Conservation (phyloP, 306 rosid genomes). For the Acmispon strigosus region DNA sequence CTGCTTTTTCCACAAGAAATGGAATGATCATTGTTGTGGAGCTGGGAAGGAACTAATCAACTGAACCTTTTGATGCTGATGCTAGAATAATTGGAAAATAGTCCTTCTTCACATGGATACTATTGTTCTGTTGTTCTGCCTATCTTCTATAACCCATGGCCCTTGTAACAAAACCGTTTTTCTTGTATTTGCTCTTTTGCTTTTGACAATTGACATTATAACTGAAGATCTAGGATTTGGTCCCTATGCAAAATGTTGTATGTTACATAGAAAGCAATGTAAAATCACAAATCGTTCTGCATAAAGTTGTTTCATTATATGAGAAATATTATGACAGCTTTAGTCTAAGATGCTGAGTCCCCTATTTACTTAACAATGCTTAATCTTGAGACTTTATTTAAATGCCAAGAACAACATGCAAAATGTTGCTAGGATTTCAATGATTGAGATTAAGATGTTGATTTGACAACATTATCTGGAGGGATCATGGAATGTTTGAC, state of each 20-base stretch:
- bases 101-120: constrained; percentile 18
- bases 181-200: constrained; percentile 14
- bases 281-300: not conserved
- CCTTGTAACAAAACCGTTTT: constrained; percentile 21
- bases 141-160: not conserved
- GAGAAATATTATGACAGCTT: not conserved
- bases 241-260: not conserved
- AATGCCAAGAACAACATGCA: too few species aligned
- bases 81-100: constrained; percentile 30
- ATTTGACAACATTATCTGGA: constrained; percentile 4
- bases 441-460: constrained; percentile 7
- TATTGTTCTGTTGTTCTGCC: not conserved
- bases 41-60: constrained; percentile 19
- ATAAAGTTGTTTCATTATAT: not conserved
- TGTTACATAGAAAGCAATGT: constrained; percentile 1
- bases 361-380: too few species aligned
- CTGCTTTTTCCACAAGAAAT: constrained; percentile 29
- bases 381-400: too few species aligned
- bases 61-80: not conserved
- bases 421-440: too few species aligned
- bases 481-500: constrained; percentile 28
- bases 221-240: constrained; percentile 17
- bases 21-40: constrained; percentile 3
- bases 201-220: constrained; percentile 26
- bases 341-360: too few species aligned